Evolutionary conservation across 2,329 filamentous ascomycete genomes (phyloP), one percentile per base, ranked within the genome.

Genomic region (Penicillium palitans): DNA sequence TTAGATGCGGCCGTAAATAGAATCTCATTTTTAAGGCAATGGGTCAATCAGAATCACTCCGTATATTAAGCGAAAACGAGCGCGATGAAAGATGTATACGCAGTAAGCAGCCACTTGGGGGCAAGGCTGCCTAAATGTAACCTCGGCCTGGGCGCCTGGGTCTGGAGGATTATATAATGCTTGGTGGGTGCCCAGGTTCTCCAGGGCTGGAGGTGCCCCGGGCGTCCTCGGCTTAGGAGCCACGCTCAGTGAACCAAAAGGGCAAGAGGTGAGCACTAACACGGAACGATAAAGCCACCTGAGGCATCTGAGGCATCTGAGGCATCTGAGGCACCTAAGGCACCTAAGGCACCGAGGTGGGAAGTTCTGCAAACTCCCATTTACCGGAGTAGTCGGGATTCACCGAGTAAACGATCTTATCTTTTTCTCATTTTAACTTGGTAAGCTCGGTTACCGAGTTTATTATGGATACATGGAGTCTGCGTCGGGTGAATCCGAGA

Each of bases 391-490:
- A 48, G 29, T 48, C 37, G 51, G 50, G 44, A 41, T 21, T 40
- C n/a, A 42, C 27, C 25, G 35, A 55, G 25, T 9, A 31, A 39
- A 53, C 33, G 41, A 58, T 58, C 50, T 58, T 48, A 58, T 58
- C 55, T 58, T 53, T 50, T 15, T 35, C 45, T 7, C 31, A 6
- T 13, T 24, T 29, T 47, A 41, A 45, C 61, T 64, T 66, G 61
- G 60, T 61, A 57, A 61, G 56, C 58, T 64, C 60, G 57, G 60
- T 55, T 52, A 62, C 59, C 52, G 58, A 64, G 47, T 50, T 62
- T 52, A 52, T 59, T 59, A 60, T 67, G 65, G 64, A 61, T 60
- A 60, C 35, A 57, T 55, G 47, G 62, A 63, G 59, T 55, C 55
- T 42, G 29, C 24, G 46, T 51, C 55, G 54, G 57, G 21, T 31